Conservation (phyloP, 371 early-diverging fungal species). For the Mucor plumbeus region DNA sequence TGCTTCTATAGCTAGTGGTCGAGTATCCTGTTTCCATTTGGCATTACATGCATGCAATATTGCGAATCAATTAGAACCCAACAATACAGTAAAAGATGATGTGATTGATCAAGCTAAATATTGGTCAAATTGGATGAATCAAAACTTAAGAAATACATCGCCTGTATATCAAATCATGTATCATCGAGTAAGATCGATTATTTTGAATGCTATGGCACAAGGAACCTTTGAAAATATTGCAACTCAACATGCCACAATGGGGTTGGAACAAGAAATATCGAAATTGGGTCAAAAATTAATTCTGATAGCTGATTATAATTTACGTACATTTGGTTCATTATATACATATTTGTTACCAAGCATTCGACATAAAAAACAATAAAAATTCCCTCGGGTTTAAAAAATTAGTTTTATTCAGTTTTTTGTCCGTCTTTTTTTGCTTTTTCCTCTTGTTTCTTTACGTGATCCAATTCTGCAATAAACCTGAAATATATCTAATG, state of each 20-base stretch:
- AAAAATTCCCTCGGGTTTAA: constrained; percentile 9
- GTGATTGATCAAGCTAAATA: constrained; percentile 23
- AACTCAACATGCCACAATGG: constrained; percentile 19
- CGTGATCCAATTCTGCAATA: constrained; percentile 26
- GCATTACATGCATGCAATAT: constrained; percentile 30
- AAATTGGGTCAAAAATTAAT: constrained; percentile 32
- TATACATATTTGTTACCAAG: constrained; percentile 30
- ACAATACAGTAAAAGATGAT: background rate
- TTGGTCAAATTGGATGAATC: constrained; percentile 42
- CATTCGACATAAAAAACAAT: constrained; percentile 11
- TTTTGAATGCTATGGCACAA: constrained; percentile 8
- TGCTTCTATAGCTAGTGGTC: constrained; percentile 21
- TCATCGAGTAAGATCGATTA: constrained; percentile 26
- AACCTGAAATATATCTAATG: constrained; percentile 17
- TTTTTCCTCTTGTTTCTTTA: constrained; percentile 17
- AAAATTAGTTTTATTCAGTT: background rate
- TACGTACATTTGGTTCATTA: constrained; percentile 37
- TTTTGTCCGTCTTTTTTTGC: constrained; percentile 1
- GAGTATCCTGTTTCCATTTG: constrained; percentile 29
- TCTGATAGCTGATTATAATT: constrained; percentile 37
- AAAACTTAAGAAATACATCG: constrained; percentile 32
- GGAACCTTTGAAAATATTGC: background rate
- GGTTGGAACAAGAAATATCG: constrained; percentile 33
- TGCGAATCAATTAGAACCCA: constrained; percentile 9
- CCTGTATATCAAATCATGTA: constrained; percentile 39